Evolutionary conservation across 2,329 filamentous ascomycete genomes (phyloP), one percentile per base, ranked within the genome.

Genomic region (Sodiomyces alkalinus): DNA sequence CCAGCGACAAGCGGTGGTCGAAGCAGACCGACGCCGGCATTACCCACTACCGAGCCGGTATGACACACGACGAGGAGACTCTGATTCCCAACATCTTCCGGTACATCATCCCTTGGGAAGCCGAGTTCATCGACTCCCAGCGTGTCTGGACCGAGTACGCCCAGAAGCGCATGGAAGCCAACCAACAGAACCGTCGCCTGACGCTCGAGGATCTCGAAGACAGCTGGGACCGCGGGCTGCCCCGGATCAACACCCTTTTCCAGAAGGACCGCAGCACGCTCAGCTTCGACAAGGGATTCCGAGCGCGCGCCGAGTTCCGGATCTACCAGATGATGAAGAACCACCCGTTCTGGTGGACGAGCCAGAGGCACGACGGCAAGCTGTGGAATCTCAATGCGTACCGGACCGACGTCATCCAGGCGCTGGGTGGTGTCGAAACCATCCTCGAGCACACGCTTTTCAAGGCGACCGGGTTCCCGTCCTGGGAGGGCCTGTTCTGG

Each of bases 301-400:
- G 90, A 41, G 76, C 86, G 10, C 71, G 90, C 30, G 83, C 87
- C 8, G 90, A 98, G 51, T 98, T 98, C 64, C 98, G 98, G 64
- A 76, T 90, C 17, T 98, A 96, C 49, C 87, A 96, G 52, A 64
- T 96, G 35, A 96, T 98, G 87, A 94, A 92, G 71, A 92, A 80
- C 56, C 94, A 96, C 49, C 90, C 90, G 0, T 96, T 96, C 64
- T 94, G 86, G 85, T 98, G 90, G 90, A 98, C 90, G 4, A 92
- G 81, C 44, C 87, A 96, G 53, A 68, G 90, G 21, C 92, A 98
- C 45, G 90, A 98, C 44, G 90, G 90, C 48, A 96, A 96, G 47
- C 55, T 98, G 4, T 98, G 90, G 90, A 94, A 94, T 39, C 53
- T 98, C 30, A 96, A 96, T 40, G 81, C 83, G 1, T 94, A 96